phyloP scores from a whole-genome alignment of 2,329 filamentous ascomycete species.

The Paecilomyces sp. region DNA sequence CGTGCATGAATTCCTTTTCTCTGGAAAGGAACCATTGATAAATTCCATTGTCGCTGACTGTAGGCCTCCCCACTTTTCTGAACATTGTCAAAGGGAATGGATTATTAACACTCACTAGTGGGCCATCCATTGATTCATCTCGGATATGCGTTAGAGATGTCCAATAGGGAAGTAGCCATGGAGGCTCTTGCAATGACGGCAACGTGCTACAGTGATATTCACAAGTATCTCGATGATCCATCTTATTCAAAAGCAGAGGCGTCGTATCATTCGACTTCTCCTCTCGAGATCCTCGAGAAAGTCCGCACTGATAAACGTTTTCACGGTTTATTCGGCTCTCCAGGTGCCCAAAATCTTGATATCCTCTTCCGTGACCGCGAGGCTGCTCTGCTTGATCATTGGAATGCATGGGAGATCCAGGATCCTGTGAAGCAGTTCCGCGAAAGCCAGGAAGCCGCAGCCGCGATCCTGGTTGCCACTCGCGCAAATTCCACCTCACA shows the following conservation, averaged over 20 bases:
- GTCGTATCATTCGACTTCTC: slow-evolving; percentile 53
- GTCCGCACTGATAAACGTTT: slow-evolving; percentile 65
- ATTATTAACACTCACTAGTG: slow-evolving; percentile 47
- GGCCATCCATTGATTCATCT: slow-evolving; percentile 91
- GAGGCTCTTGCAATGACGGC: slow-evolving; percentile 71
- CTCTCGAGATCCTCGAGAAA: slow-evolving; percentile 63
- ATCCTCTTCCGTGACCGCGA: slow-evolving; percentile 63
- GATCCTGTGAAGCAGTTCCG: slow-evolving; percentile 69
- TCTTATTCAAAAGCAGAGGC: slow-evolving; percentile 59
- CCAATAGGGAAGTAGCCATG: slow-evolving; percentile 77
- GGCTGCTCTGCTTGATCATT: slow-evolving; percentile 70
- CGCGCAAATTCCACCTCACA: slow-evolving; percentile 32
- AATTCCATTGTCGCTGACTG: slow-evolving; percentile 72
- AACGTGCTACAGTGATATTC: slow-evolving; percentile 50
- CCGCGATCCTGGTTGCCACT: slow-evolving; percentile 35
- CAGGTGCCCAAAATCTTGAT: slow-evolving; percentile 57
- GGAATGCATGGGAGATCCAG: slow-evolving; percentile 75
- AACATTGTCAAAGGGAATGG: slow-evolving; percentile 2
- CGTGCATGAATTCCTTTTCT: slow-evolving; percentile 67
- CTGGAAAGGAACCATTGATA: slow-evolving; percentile 62
- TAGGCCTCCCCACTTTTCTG: slow-evolving; percentile 40
- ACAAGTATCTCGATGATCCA: slow-evolving; percentile 62
- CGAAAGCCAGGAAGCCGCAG: slow-evolving; percentile 55
- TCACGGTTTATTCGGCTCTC: slow-evolving; percentile 55
- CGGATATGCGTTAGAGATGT: slow-evolving; percentile 86